These are phyloP conservation scores for Mangifera indica DNA, from an alignment of 345 rosid genomes.

Conservation along the genomic window DNA sequence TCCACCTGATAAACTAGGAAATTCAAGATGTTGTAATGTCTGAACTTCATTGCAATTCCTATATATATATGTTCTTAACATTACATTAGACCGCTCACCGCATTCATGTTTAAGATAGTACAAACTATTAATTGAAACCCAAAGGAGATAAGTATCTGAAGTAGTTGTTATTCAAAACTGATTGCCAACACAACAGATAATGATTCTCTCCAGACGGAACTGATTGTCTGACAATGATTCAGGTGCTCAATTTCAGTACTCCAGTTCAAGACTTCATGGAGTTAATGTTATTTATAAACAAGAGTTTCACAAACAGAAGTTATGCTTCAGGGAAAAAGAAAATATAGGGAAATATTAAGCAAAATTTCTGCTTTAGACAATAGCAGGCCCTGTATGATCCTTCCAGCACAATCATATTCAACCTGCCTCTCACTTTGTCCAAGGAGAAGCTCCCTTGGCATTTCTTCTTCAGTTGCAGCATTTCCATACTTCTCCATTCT, in stretches of 20 bases:
- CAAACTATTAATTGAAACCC: no score
- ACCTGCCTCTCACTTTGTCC: constrained; percentile 73
- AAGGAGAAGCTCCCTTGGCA: constrained; percentile 60
- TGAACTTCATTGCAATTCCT: background rate
- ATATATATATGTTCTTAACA: background rate
- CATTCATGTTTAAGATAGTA: no score
- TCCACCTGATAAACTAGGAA: background rate
- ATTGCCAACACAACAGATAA: no score
- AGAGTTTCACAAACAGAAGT: background rate
- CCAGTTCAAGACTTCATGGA: background rate
- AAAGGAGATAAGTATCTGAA: no score
- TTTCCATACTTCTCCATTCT: constrained; percentile 64
- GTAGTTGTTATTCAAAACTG: no score
- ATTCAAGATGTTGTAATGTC: background rate
- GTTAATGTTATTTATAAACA: background rate
- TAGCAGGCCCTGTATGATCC: constrained; percentile 61
- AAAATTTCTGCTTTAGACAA: background rate
- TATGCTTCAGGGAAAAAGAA: background rate
- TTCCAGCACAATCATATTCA: constrained; percentile 68
- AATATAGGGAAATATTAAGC: background rate
- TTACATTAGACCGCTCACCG: background rate
- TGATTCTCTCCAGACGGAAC: no score
- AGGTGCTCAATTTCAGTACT: no score
- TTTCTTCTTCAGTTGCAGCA: constrained; percentile 60
- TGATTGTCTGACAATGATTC: no score